A percentile compares a stretch with the other conserved stretches of the same genome.
Conservation (phyloP, 1,284 basidiomycete genomes). For the Apiotrichum mycotoxinovorans region DNA sequence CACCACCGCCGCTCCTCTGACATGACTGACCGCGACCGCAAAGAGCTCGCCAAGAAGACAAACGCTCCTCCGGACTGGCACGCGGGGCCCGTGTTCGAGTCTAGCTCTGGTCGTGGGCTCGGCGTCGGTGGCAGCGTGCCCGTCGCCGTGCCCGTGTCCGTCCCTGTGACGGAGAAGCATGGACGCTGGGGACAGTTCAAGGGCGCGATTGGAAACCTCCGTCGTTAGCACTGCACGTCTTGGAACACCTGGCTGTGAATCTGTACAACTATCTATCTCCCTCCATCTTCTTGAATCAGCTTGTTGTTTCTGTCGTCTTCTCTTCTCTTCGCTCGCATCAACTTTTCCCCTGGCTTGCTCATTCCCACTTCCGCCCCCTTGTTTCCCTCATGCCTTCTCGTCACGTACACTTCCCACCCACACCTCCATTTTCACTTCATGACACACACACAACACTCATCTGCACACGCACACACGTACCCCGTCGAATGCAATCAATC, state of each 20-base stretch:
- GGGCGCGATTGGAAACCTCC: conserved; percentile 21
- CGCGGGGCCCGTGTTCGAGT: background rate
- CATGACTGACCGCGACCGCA: conserved; percentile 19
- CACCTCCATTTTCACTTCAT: background rate
- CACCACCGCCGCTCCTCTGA: conserved; percentile 27
- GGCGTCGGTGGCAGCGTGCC: no score
- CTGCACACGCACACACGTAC: background rate
- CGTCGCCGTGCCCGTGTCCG: conserved; percentile 12
- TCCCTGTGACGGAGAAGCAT: background rate
- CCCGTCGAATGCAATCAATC: conserved; percentile 5
- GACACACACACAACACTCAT: background rate
- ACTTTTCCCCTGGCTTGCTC: no score
- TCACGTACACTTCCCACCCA: no score
- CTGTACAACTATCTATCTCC: background rate
- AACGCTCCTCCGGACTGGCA: conserved; percentile 31
- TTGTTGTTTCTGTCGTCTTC: background rate
- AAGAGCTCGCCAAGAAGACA: conserved; percentile 30
- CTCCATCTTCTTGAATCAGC: background rate
- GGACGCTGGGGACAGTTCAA: conserved; percentile 24
- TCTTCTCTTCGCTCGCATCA: no score
- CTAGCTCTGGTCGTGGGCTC: no score
- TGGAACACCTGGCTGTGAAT: background rate
- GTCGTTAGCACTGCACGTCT: background rate
- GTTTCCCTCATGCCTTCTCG: background rate
- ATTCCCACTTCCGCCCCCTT: background rate